These are phyloP conservation scores for Fremontodendron californicum DNA, from an alignment of 345 rosid species.

Conservation along the genomic window DNA sequence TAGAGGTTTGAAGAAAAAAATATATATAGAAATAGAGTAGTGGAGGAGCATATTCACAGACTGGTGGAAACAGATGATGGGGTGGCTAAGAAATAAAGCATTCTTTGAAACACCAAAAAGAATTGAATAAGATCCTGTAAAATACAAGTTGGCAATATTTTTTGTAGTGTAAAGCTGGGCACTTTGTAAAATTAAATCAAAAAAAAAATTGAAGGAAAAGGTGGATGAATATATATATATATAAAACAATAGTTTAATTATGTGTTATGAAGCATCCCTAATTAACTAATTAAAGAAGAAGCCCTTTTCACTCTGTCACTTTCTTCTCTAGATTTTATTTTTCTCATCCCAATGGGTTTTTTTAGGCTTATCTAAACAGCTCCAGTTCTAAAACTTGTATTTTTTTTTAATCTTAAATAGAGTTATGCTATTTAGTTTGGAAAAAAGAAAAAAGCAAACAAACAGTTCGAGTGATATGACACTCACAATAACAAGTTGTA, in stretches of 20 bases:
- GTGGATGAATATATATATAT: neutral
- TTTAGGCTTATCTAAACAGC: constrained; percentile 15
- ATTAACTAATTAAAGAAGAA: neutral
- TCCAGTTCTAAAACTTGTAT: neutral
- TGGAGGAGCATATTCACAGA: constrained; percentile 24
- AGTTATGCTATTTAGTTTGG: too few species aligned
- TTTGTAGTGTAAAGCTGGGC: neutral
- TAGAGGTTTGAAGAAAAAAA: neutral
- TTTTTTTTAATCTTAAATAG: neutral
- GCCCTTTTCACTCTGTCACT: neutral
- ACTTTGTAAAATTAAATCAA: neutral
- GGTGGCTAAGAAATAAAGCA: constrained; percentile 7
- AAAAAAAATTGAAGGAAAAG: neutral
- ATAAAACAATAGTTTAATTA: neutral
- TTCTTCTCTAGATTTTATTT: neutral
- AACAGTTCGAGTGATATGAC: too few species aligned
- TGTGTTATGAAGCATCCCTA: neutral
- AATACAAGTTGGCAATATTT: constrained; percentile 21
- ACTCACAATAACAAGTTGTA: too few species aligned
- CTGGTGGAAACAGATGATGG: constrained; percentile 10
- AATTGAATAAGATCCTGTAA: constrained; percentile 6
- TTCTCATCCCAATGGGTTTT: neutral
- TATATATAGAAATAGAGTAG: constrained; percentile 8
- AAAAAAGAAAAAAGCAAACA: too few species aligned
- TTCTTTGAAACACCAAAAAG: neutral